Evolutionary conservation across 768 basidiomycete species (phyloP).

Genomic region (Boletus barrowsii): DNA sequence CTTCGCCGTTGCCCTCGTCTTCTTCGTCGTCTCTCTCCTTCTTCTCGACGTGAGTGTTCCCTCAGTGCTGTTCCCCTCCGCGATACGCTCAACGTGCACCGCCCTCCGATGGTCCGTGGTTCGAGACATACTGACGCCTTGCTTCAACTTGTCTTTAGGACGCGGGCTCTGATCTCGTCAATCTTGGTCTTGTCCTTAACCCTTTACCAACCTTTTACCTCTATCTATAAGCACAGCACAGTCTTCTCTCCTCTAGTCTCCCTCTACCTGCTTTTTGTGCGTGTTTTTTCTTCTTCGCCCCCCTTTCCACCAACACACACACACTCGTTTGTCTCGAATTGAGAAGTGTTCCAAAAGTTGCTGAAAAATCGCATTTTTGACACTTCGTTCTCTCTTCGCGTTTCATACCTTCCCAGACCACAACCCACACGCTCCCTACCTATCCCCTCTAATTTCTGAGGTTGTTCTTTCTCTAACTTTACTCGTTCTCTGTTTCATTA

Average conservation of each 20-base stretch:
- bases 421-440: conserved; percentile 45
- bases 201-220: conserved; percentile 33
- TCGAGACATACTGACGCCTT: conserved; percentile 5
- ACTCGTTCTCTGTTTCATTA: conserved; percentile 47
- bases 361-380: conserved; percentile 28
- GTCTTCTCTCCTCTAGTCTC: conserved; percentile 27
- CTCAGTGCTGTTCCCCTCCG: neutral
- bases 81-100: neutral
- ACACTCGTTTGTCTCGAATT: conserved; percentile 31
- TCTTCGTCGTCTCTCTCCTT: conserved; percentile 12
- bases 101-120: neutral
- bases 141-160: conserved; percentile 12
- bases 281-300: conserved; percentile 35
- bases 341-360: conserved; percentile 27
- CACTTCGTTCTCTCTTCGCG: conserved; percentile 19
- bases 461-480: conserved; percentile 55
- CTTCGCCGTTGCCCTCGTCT: conserved; percentile 12
- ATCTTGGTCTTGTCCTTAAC: conserved; percentile 33
- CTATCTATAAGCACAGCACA: conserved; percentile 41
- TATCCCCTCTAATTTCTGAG: conserved; percentile 30
- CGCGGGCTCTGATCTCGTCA: conserved; percentile 32
- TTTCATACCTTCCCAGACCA: conserved; percentile 31
- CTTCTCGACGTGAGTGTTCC: conserved; percentile 26
- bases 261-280: conserved; percentile 36
- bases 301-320: conserved; percentile 19